phyloP scores from a whole-genome alignment of 306 rosid species.

The Acacia melanoxylon region DNA sequence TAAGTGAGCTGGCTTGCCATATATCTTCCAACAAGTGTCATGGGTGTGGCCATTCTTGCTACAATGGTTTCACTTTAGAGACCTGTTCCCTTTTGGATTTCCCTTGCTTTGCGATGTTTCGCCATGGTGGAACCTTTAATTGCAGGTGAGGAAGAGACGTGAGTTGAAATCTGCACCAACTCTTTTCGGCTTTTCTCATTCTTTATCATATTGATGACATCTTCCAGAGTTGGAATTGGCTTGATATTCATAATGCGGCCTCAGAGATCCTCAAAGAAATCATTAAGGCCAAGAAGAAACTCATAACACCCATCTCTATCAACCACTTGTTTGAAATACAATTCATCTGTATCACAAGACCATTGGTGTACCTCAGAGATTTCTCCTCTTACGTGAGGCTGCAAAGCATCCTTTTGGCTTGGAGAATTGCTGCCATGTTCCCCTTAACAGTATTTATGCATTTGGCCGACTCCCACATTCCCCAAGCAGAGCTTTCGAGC shows the following conservation, averaged over 20 bases:
- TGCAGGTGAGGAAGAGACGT: not conserved
- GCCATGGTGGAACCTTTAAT: not conserved
- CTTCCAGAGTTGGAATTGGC: not conserved
- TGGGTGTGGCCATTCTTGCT: not conserved
- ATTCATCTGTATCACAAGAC: not conserved
- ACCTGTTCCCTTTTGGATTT: not conserved
- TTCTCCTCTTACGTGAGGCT: not conserved
- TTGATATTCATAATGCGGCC: not conserved
- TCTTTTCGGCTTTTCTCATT: not conserved
- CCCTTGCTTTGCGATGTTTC: not conserved
- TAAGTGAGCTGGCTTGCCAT: not conserved
- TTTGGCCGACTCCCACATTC: not conserved
- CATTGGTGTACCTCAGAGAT: not conserved
- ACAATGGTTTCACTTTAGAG: not conserved
- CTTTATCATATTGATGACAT: not conserved
- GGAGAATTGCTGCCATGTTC: not conserved
- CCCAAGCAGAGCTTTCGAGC: not conserved
- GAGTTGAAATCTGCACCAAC: not conserved
- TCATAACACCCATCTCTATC: not conserved
- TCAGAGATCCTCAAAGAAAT: not conserved
- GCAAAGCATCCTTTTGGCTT: not conserved
- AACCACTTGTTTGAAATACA: not conserved
- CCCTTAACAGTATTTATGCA: not conserved
- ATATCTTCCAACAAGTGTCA: not conserved
- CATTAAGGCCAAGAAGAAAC: not conserved